Evolutionary conservation across 352 stramenopile species (phyloP), one percentile per base, ranked within the genome.

Genomic region (Phytophthora pseudosyringae): DNA sequence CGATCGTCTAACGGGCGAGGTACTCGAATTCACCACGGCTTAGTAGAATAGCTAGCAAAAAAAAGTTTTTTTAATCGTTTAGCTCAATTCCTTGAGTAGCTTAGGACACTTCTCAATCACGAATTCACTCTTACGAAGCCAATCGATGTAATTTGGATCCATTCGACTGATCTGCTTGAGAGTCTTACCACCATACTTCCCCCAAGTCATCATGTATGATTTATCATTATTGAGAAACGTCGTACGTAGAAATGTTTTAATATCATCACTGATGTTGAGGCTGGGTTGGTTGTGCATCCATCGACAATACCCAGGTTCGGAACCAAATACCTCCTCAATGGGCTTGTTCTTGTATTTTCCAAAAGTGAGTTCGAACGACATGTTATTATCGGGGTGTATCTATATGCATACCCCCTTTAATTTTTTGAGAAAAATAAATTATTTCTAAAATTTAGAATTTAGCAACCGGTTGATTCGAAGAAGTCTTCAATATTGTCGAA

Each of bases 61-160:
- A 60, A 51, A 45, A 35, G 28, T 12, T 43, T 39, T 25, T 61
- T 26, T 36, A 11, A 35, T 35, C 31, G 7, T 3, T 67, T 59
- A 59, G 21, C 31, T 67, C 40, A 60, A 6, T 49, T 67, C 48
- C 13, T 56, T 31, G 13, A 64, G 18, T 12, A 70, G 49, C 41
- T 56, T 65, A 46, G 62, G 54, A 41, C 54, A 70, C 8, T 65
- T 70, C 0, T 59, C 48, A 59, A 49, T 58, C 12, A 70, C 62
- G n/a, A 60, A 70, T 56, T 56, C n/a, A 18, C 36, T 69, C 4
- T 54, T 55, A 12, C 31, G 44, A 33, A 68, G 47, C n/a, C n/a
- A 66, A 41, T 44, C 43, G 26, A 62, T 63, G 31, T 68, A 68
- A 10, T 32, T 21, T 0, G 43, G 12, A 57, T 70, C 39, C 13